Percentiles rank a stretch among this genome's conserved stretches.
These are phyloP conservation scores for Colletotrichum cordylinicola DNA, from an alignment of 2,329 filamentous ascomycete species.

Conservation along the genomic window DNA sequence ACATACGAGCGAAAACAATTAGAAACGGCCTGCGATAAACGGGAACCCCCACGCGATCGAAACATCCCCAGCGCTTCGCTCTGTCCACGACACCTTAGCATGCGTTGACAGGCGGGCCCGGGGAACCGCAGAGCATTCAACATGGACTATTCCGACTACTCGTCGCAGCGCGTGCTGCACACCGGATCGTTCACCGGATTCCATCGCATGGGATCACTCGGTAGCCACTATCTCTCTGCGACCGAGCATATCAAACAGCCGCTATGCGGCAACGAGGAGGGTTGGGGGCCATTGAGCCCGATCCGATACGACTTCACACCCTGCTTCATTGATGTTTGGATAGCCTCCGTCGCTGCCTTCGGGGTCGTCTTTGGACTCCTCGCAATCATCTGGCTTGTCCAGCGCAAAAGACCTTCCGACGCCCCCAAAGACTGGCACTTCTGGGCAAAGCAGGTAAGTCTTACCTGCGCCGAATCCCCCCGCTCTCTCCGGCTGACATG, in stretches of 20 bases:
- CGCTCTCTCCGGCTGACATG: conserved; percentile 3
- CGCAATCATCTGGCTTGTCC: conserved; percentile 81
- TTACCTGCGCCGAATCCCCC: not conserved
- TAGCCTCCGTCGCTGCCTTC: conserved; percentile 78
- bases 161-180: conserved; percentile 55
- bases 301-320: conserved; percentile 93
- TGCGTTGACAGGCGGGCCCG: conserved; percentile 18
- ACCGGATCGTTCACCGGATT: conserved; percentile 69
- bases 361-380: conserved; percentile 79
- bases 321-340: conserved; percentile 94
- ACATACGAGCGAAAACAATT: not conserved
- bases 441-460: conserved; percentile 83
- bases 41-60: not conserved
- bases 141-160: conserved; percentile 20
- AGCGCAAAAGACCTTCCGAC: conserved; percentile 68
- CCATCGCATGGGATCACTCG: conserved; percentile 55
- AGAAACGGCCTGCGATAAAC: not conserved
- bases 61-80: not conserved
- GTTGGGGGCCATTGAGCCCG: conserved; percentile 93
- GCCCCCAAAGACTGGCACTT: conserved; percentile 90
- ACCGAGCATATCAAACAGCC: conserved; percentile 63
- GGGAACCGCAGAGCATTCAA: conserved; percentile 10
- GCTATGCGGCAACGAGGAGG: conserved; percentile 87
- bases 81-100: conserved; percentile 2
- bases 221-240: conserved; percentile 66